A percentile compares a stretch with the other conserved stretches of the same genome.
Evolutionary conservation across 805 yeast species (phyloP).

Genomic region (Isabelozyma pseudorhagii): DNA sequence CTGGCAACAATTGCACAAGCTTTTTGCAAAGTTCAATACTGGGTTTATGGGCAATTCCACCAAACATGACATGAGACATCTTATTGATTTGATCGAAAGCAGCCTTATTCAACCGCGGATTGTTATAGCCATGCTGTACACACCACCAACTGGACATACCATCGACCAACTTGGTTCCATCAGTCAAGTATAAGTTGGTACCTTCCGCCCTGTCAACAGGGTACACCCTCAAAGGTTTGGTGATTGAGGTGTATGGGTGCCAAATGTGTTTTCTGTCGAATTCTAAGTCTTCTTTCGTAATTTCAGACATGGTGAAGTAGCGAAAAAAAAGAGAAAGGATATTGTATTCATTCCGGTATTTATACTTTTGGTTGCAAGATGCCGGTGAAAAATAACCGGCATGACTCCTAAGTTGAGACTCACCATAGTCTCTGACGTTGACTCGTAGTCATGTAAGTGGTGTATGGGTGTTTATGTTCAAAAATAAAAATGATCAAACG

Average conservation of each 20-base stretch:
- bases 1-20: constrained; percentile 27
- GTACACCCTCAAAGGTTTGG: constrained; percentile 15
- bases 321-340: not conserved
- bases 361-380: not conserved
- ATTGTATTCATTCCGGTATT: not conserved
- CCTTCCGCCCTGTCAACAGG: constrained; percentile 19
- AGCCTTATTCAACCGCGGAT: constrained; percentile 16
- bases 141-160: constrained; percentile 34
- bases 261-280: constrained; percentile 22
- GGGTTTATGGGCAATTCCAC: constrained; percentile 17
- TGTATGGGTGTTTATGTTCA: too few species aligned
- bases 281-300: constrained; percentile 1
- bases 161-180: constrained; percentile 14
- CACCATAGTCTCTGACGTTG: not conserved
- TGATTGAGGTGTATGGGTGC: constrained; percentile 28
- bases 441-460: not conserved
- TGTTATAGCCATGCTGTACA: constrained; percentile 25
- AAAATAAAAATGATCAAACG: too few species aligned
- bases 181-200: constrained; percentile 12
- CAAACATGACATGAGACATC: constrained; percentile 21
- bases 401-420: not conserved
- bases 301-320: not conserved
- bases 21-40: constrained; percentile 23
- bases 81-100: constrained; percentile 23
- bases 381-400: not conserved